phyloP scores from a whole-genome alignment of 805 yeast species.

The Teunomyces cretensis region DNA sequence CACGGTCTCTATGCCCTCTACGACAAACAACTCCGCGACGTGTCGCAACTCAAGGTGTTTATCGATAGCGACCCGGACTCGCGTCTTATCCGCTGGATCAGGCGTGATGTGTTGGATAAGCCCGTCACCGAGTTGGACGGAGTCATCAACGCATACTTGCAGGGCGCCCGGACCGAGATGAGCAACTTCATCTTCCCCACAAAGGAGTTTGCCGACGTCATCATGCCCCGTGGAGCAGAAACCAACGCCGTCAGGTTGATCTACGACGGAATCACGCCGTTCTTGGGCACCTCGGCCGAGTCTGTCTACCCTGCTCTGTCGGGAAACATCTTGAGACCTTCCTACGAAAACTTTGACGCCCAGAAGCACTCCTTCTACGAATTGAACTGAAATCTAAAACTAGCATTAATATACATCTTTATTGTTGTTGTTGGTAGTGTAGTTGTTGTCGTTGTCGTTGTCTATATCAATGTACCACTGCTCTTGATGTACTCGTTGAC shows the following conservation, averaged over 20 bases:
- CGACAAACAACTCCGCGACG: slow-evolving; percentile 51
- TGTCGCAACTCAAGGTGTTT: slow-evolving; percentile 68
- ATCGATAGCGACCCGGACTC: slow-evolving; percentile 85
- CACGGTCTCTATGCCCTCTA: slow-evolving; percentile 82
- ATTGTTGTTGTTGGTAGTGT: not conserved
- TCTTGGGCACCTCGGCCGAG: slow-evolving; percentile 13
- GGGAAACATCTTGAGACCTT: slow-evolving; percentile 29
- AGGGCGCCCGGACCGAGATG: slow-evolving; percentile 64
- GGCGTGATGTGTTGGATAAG: slow-evolving; percentile 34
- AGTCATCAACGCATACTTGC: slow-evolving; percentile 50
- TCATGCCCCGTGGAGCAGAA: slow-evolving; percentile 71
- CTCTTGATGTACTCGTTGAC: slow-evolving; percentile 31
- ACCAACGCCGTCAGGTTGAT: slow-evolving; percentile 55
- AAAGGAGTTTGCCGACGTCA: slow-evolving; percentile 69
- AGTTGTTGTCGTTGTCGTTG: slow-evolving; percentile 1
- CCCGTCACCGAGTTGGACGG: slow-evolving; percentile 24
- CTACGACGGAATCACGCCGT: slow-evolving; percentile 60
- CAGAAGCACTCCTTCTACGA: slow-evolving; percentile 47
- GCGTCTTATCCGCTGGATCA: slow-evolving; percentile 76
- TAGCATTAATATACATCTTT: slow-evolving; percentile 1
- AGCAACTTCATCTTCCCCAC: slow-evolving; percentile 65
- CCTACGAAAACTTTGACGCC: slow-evolving; percentile 18
- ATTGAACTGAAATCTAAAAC: slow-evolving; percentile 20
- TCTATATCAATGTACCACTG: slow-evolving; percentile 12
- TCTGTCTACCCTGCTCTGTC: slow-evolving; percentile 10